A percentile compares a stretch with the other conserved stretches of the same genome.
Conservation (phyloP, 805 yeast species). For the Kluyveromyces dobzhanskii region DNA sequence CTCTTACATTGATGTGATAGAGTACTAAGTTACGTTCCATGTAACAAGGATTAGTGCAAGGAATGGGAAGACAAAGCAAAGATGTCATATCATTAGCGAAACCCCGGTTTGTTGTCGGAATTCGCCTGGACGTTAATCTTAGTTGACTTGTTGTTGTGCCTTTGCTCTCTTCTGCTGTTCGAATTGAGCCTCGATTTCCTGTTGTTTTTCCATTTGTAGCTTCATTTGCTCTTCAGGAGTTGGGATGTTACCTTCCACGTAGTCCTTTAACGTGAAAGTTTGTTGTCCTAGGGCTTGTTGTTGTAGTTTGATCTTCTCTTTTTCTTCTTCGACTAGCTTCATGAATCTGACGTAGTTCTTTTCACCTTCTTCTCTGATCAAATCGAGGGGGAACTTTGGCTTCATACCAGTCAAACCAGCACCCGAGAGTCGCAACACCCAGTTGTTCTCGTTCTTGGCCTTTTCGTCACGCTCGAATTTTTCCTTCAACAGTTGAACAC, state of each 20-base stretch:
- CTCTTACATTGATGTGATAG: too few relatives aligned
- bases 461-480: constrained; percentile 54
- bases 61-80: too few relatives aligned
- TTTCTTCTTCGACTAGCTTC: constrained; percentile 79
- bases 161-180: constrained; percentile 23
- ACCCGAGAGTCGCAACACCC: constrained; percentile 59
- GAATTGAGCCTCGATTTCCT: constrained; percentile 30
- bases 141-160: constrained; percentile 3
- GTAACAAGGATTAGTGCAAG: too few relatives aligned
- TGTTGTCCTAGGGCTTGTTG: constrained; percentile 78
- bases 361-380: constrained; percentile 87
- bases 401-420: constrained; percentile 29
- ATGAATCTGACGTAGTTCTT: constrained; percentile 77
- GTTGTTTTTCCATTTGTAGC: constrained; percentile 35
- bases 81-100: too few relatives aligned
- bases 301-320: constrained; percentile 48
- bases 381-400: constrained; percentile 63
- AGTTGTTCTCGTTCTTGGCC: constrained; percentile 36
- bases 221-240: constrained; percentile 56
- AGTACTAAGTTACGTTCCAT: too few relatives aligned
- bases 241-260: constrained; percentile 77
- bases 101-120: too few relatives aligned
- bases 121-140: too few relatives aligned
- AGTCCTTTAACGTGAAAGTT: constrained; percentile 75
- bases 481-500: constrained; percentile 69